Conservation (phyloP, 164 flowering plant species). For the Tetrastigma voinierianum region DNA sequence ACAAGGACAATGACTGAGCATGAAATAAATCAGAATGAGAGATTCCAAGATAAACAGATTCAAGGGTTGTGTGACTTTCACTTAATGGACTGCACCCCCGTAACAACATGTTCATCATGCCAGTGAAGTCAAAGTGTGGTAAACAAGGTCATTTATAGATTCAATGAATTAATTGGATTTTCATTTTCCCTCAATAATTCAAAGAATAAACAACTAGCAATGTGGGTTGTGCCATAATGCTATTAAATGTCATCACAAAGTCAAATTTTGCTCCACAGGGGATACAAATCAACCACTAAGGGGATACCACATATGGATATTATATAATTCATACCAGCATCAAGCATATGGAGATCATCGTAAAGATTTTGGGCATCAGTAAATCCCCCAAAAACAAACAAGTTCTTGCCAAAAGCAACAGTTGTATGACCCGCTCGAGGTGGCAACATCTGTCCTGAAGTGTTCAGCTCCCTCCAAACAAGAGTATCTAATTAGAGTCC, state of each 20-base stretch:
- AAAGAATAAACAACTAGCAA: background rate
- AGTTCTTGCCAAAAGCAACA: constrained; percentile 66
- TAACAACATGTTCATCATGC: background rate
- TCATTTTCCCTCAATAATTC: background rate
- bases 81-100: background rate
- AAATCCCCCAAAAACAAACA: constrained; percentile 96
- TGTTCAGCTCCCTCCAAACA: constrained; percentile 72
- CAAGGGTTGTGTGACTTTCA: background rate
- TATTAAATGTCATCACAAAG: background rate
- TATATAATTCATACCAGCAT: constrained; percentile 61
- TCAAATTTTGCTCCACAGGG: background rate
- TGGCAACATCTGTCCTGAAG: constrained; percentile 66
- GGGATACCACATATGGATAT: background rate
- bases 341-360: constrained; percentile 83
- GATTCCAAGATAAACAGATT: background rate
- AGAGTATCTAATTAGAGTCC: constrained; percentile 57
- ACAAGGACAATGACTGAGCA: background rate
- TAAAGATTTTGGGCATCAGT: constrained; percentile 80
- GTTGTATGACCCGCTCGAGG: constrained; percentile 96
- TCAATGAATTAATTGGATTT: background rate
- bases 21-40: background rate
- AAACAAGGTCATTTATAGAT: background rate
- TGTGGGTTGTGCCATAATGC: background rate
- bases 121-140: background rate
- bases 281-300: background rate